Conservation (phyloP, 129 eudicot genomes). For the Helianthus tuberosus region DNA sequence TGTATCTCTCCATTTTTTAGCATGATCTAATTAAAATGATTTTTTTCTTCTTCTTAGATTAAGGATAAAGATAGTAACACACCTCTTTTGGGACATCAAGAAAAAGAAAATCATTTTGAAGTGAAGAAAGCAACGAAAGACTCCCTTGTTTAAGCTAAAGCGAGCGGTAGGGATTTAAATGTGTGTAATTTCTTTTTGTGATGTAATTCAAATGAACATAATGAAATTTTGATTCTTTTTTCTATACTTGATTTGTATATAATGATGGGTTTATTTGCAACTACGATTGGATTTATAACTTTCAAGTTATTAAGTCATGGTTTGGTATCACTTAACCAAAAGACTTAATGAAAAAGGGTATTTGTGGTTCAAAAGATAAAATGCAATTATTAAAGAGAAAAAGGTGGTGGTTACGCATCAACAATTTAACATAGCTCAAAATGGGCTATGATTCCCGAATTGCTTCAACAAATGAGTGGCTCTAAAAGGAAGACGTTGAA, state of each 20-base stretch:
- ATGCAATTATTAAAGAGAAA: no score
- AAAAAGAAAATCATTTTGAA: conserved; percentile 55
- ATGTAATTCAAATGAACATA: conserved; percentile 32
- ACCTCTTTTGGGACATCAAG: conserved; percentile 60
- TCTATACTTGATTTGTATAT: neutral
- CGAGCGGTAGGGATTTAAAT: conserved; percentile 22
- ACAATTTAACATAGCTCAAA: no score
- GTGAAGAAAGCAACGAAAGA: conserved; percentile 52
- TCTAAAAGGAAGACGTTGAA: no score
- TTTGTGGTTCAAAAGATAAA: no score
- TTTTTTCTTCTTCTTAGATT: conserved; percentile 31
- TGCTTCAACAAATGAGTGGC: no score
- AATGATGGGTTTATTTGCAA: neutral
- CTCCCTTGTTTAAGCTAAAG: conserved; percentile 60
- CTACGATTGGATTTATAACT: neutral
- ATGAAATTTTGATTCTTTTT: conserved; percentile 37
- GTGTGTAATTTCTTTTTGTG: conserved; percentile 23
- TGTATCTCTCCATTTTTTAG: no score
- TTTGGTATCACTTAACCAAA: no score
- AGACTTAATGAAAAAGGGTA: no score
- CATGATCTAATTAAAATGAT: neutral
- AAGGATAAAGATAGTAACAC: conserved; percentile 63
- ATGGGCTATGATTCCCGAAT: no score
- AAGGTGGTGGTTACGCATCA: no score
- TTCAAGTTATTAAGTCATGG: neutral